Base-by-base conservation (phyloP, 495 filamentous ascomycete genomes). In the Penicillium lividum region DNA sequence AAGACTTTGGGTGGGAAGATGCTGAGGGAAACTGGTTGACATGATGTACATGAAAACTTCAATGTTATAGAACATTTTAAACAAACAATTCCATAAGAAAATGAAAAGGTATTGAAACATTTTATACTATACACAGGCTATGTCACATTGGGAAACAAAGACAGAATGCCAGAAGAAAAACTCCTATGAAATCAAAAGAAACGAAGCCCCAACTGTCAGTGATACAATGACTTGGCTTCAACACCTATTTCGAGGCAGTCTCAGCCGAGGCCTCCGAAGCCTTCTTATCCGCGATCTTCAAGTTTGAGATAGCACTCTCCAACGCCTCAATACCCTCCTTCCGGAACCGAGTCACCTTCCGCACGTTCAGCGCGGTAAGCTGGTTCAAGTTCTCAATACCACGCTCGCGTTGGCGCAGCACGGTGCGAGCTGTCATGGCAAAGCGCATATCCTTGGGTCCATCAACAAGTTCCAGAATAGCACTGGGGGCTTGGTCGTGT, bases 391-490 rank as follows among this genome's bases (percentile, higher is more conserved):
- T 70, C 42, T 87, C 64, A 1, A 79, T 58, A 4, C 74, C 73
- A 51, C 83, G 64, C 11, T 65, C 69, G 33, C 86, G 77, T 62
- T 88, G 77, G 42, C 81, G 80, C 38, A 87, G 89, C 0, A 98
- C 77, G 0, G 89, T 86, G 47, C 84, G 84, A 4, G 94, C 94
- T 15, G 92, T 96, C 80, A 97, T 85, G 53, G 89, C 88, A 76
- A 98, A 98, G 3, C 93, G 88, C 82, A 96, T 91, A 74, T 98
- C 94, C 73, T 87, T 89, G 15, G 92, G 93, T 43, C 93, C 93
- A 70, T 98, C 94, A 45, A 98, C 92, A 11, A 98, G 82, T 73
- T 98, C 94, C n/a, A 98, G 84, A 63, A 98, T 95, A 0, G 94
- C 94, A 22, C 85, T 89, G 34, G 86, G 81, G 4, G 90, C 93